These are phyloP conservation scores for Sungouiella blattae DNA, from an alignment of 805 yeast species.

Conservation along the genomic window DNA sequence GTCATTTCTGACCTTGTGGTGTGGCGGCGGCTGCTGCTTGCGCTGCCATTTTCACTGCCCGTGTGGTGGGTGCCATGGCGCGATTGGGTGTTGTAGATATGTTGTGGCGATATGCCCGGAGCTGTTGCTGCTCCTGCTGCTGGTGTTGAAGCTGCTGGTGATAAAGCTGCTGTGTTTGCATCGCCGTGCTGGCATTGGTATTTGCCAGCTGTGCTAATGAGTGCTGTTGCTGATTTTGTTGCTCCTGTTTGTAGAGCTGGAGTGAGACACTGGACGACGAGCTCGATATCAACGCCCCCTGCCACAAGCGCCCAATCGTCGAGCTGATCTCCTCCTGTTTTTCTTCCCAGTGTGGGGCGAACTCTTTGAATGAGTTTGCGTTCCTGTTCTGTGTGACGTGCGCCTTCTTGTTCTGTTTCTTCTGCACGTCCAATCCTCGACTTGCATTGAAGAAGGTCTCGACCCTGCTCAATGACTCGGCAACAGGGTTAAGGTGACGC, in stretches of 20 bases:
- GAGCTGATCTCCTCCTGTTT: constrained; percentile 25
- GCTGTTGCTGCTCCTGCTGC: constrained; percentile 9
- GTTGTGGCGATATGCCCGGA: constrained; percentile 2
- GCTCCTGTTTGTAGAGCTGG: constrained; percentile 10
- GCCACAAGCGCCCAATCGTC: constrained; percentile 35
- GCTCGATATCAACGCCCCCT: constrained; percentile 30
- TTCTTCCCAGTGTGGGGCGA: constrained; percentile 29
- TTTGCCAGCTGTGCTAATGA: constrained; percentile 5
- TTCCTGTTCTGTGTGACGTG: constrained; percentile 8
- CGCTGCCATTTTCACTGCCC: constrained; percentile 32
- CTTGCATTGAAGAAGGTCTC: constrained; percentile 7
- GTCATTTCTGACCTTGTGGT: not conserved
- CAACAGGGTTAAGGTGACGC: constrained; percentile 67
- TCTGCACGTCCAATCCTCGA: constrained; percentile 25
- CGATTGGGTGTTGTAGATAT: constrained; percentile 16
- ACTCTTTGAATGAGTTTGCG: constrained; percentile 33
- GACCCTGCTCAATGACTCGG: constrained; percentile 56
- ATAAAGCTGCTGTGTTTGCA: no score
- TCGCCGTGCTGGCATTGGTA: constrained; percentile 1
- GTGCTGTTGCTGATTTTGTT: constrained; percentile 3
- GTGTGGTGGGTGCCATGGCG: constrained; percentile 29
- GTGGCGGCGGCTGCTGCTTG: constrained; percentile 8
- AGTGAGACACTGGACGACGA: constrained; percentile 11
- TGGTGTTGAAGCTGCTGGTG: not conserved
- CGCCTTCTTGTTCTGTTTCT: constrained; percentile 15